Evolutionary conservation across 176 grass and related monocot species (phyloP).

Genomic region (Eleusine coracana): DNA sequence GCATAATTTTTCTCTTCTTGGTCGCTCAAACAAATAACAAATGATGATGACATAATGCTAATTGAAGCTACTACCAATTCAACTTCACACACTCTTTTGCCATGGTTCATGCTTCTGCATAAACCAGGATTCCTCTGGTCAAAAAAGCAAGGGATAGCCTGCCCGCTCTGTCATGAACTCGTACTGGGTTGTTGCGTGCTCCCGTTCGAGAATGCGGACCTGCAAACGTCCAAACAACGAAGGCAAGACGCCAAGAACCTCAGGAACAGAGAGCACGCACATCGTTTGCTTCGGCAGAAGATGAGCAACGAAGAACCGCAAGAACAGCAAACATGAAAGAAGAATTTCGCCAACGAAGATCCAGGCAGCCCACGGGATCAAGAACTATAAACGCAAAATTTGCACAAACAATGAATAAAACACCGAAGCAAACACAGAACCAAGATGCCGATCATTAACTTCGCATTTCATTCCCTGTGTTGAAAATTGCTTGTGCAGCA

Average conservation of each 20-base stretch:
- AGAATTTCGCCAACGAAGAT: not conserved
- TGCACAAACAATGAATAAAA: not conserved
- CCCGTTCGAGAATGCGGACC: not conserved
- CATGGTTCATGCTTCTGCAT: no score
- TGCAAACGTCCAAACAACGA: not conserved
- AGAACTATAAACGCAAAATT: not conserved
- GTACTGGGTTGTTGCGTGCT: not conserved
- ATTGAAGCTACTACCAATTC: no score
- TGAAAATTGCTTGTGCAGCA: no score
- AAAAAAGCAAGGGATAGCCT: not conserved
- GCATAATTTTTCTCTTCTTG: no score
- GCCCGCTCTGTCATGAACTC: not conserved
- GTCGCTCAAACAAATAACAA: no score
- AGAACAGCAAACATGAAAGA: not conserved
- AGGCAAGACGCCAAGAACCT: not conserved
- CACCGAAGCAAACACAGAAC: not conserved
- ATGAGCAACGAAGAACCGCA: not conserved
- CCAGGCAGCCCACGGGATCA: no score
- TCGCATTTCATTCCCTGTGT: not conserved
- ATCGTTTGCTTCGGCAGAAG: not conserved
- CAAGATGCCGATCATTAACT: not conserved
- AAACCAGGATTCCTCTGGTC: not conserved
- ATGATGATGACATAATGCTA: no score
- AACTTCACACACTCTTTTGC: no score
- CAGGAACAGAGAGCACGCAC: not conserved